Evolutionary conservation across 2,329 filamentous ascomycete genomes (phyloP).

Genomic region (Colletotrichum sp.): DNA sequence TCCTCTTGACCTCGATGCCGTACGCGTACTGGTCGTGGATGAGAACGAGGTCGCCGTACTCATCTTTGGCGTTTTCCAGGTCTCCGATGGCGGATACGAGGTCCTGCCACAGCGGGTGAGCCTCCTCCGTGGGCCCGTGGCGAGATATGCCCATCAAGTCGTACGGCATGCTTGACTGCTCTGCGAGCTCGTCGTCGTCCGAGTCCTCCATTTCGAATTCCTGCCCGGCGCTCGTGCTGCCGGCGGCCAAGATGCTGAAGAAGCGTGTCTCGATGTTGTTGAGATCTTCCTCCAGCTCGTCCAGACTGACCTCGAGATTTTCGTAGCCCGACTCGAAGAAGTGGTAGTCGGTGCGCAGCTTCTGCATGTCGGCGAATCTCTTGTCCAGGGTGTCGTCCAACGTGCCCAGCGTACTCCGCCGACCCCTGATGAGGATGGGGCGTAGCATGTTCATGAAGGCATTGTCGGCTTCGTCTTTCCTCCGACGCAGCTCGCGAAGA

Average conservation of each 20-base stretch:
- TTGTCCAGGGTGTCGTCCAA: slow-evolving; percentile 29
- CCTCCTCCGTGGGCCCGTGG: slow-evolving; percentile 38
- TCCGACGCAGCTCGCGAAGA: slow-evolving; percentile 33
- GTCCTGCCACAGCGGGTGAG: slow-evolving; percentile 51
- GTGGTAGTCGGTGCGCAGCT: slow-evolving; percentile 40
- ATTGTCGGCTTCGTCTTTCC: slow-evolving; percentile 41
- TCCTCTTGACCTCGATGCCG: slow-evolving; percentile 36
- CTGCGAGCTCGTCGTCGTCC: slow-evolving; percentile 8
- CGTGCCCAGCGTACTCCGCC: slow-evolving; percentile 19
- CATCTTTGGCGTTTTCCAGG: slow-evolving; percentile 50
- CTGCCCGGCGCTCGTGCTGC: background rate
- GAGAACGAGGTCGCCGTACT: slow-evolving; percentile 46
- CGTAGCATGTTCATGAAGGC: slow-evolving; percentile 42
- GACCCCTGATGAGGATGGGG: slow-evolving; percentile 35
- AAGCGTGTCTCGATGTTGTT: slow-evolving; percentile 40
- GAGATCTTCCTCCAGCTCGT: slow-evolving; percentile 39
- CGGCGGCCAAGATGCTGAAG: slow-evolving; percentile 37
- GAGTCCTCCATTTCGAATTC: background rate
- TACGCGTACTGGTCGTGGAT: slow-evolving; percentile 41
- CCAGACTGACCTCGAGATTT: slow-evolving; percentile 34
- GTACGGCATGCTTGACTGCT: slow-evolving; percentile 29
- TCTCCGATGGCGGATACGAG: slow-evolving; percentile 49
- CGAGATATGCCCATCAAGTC: slow-evolving; percentile 39
- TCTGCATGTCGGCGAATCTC: slow-evolving; percentile 38
- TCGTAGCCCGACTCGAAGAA: slow-evolving; percentile 40